A percentile compares a stretch with the other conserved stretches of the same genome.
Conservation (phyloP, 2,329 filamentous ascomycete species). For the Diaporthe australafricana region DNA sequence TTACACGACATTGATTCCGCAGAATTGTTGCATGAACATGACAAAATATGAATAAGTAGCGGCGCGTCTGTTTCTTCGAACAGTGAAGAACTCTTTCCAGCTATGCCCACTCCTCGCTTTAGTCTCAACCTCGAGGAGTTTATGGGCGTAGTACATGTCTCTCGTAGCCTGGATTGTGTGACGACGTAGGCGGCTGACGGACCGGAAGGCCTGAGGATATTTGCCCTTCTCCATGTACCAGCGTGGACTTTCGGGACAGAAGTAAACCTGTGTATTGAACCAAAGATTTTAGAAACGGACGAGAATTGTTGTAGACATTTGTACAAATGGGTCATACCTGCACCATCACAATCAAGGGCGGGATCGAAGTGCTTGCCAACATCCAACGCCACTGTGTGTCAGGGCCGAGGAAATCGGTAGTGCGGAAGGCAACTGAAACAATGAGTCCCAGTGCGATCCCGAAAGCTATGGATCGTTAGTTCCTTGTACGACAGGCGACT, state of each 20-base stretch:
- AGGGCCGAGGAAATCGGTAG: slow-evolving; percentile 1
- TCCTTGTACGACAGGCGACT: slow-evolving; percentile 59
- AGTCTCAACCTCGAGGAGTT: slow-evolving; percentile 49
- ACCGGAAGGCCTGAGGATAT: slow-evolving; percentile 57
- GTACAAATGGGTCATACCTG: not conserved
- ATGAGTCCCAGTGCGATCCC: not conserved
- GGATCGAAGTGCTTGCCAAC: slow-evolving; percentile 6
- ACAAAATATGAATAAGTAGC: slow-evolving; percentile 51
- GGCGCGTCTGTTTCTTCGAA: slow-evolving; percentile 50
- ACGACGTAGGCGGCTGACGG: slow-evolving; percentile 59
- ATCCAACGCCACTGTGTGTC: slow-evolving; percentile 17
- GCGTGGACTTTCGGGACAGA: slow-evolving; percentile 65
- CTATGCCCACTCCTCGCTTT: slow-evolving; percentile 42
- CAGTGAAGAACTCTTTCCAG: slow-evolving; percentile 52
- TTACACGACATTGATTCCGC: slow-evolving; percentile 39
- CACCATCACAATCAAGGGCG: not conserved
- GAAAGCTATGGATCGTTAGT: slow-evolving; percentile 64
- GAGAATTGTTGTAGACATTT: no score
- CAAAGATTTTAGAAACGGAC: not conserved
- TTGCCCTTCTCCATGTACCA: slow-evolving; percentile 65
- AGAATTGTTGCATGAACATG: slow-evolving; percentile 53
- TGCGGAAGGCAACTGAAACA: not conserved
- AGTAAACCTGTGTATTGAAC: slow-evolving; percentile 45
- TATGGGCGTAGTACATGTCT: slow-evolving; percentile 63
- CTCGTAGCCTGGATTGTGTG: slow-evolving; percentile 60